Percentiles rank a stretch among this genome's conserved stretches.
Conservation (phyloP, 768 basidiomycete species). For the Lactifluus hygrophoroides region DNA sequence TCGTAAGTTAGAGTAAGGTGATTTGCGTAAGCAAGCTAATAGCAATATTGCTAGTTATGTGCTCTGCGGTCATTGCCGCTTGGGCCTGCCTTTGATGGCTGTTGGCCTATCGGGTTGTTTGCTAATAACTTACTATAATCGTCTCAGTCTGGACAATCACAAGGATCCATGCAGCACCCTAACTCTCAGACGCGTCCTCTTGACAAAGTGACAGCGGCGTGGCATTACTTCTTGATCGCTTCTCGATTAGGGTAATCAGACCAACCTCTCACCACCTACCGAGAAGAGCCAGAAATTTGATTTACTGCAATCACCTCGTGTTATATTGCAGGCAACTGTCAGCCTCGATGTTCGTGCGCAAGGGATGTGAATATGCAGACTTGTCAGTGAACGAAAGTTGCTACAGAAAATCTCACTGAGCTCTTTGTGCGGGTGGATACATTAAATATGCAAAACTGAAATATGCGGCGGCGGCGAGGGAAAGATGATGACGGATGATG, state of each 20-base stretch:
- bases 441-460: neutral
- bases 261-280: neutral
- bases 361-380: too few species aligned
- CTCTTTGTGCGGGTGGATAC: conserved; percentile 6
- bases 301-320: neutral
- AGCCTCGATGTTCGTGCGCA: neutral
- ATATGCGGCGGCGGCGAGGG: neutral
- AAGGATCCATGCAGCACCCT: too few species aligned
- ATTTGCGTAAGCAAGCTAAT: too few species aligned
- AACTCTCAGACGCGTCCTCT: neutral
- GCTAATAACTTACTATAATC: too few species aligned
- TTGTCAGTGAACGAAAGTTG: neutral
- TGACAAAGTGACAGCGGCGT: too few species aligned
- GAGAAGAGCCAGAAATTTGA: neutral
- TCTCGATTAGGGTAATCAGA: neutral
- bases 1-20: too few species aligned
- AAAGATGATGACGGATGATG: neutral
- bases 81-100: too few species aligned
- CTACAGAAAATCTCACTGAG: neutral
- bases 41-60: too few species aligned
- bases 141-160: too few species aligned
- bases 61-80: too few species aligned
- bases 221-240: too few species aligned
- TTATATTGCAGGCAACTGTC: neutral
- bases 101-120: too few species aligned